These are phyloP conservation scores for Aquilaria yunnanensis DNA, from an alignment of 345 rosid species.

Conservation along the genomic window DNA sequence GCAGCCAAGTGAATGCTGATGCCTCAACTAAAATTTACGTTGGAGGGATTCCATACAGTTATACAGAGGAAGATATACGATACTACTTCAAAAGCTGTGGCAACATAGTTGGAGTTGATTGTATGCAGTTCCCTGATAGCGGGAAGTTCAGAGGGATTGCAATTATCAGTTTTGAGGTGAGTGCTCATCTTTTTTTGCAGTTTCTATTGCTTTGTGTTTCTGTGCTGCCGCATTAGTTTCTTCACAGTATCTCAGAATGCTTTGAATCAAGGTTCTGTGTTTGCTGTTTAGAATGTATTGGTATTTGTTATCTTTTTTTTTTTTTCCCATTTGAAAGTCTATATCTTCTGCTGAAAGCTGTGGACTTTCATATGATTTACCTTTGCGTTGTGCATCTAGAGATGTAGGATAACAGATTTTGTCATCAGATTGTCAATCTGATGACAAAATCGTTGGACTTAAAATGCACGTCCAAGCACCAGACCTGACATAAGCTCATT, in stretches of 20 bases:
- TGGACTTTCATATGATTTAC: no score
- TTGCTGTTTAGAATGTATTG: no score
- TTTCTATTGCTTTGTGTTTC: constrained; percentile 2
- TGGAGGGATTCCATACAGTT: constrained; percentile 91
- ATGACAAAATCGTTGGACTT: no score
- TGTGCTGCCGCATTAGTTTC: constrained; percentile 2
- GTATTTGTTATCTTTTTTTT: no score
- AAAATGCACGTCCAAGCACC: no score
- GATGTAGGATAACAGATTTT: no score
- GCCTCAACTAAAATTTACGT: constrained; percentile 61
- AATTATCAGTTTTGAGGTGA: constrained; percentile 66
- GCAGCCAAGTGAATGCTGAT: constrained; percentile 45
- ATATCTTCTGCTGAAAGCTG: no score
- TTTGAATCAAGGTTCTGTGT: no score
- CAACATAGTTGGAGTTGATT: constrained; percentile 61
- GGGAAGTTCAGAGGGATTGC: constrained; percentile 91
- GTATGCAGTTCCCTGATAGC: constrained; percentile 83
- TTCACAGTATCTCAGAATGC: not conserved
- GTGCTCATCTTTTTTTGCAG: not conserved
- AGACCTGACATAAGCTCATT: no score
- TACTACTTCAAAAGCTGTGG: constrained; percentile 85
- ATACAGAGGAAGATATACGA: constrained; percentile 77
- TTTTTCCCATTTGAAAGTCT: no score
- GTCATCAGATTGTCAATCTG: no score
- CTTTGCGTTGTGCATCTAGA: no score